These are phyloP conservation scores for Fonsecaea pugnacius DNA, from an alignment of 2,329 filamentous ascomycete genomes.

Conservation along the genomic window DNA sequence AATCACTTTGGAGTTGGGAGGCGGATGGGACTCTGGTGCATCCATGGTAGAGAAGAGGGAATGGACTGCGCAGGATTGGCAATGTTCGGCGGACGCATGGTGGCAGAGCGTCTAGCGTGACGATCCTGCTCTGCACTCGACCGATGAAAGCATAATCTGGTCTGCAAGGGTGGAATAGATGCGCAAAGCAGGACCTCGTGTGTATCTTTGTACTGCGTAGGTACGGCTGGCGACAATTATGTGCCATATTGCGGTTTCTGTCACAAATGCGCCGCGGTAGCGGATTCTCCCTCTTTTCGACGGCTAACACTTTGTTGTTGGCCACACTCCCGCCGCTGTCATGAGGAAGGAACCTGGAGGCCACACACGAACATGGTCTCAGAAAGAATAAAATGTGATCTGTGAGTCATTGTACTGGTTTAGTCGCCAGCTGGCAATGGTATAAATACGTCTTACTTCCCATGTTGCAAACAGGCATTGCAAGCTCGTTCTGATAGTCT, in stretches of 20 bases:
- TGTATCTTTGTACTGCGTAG: background rate
- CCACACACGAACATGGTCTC: background rate
- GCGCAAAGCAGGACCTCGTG: background rate
- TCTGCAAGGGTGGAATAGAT: background rate
- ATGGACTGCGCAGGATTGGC: slow-evolving; percentile 14
- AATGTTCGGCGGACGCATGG: slow-evolving; percentile 27
- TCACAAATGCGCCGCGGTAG: slow-evolving; percentile 1
- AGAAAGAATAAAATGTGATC: background rate
- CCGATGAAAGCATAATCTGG: slow-evolving; percentile 20
- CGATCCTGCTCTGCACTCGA: background rate
- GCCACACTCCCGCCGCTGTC: background rate
- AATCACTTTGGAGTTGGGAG: slow-evolving; percentile 63
- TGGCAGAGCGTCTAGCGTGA: slow-evolving; percentile 20
- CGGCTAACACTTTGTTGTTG: background rate
- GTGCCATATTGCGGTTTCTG: slow-evolving; percentile 1
- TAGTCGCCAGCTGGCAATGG: background rate
- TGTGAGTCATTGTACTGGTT: slow-evolving; percentile 9
- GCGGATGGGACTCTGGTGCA: slow-evolving; percentile 27
- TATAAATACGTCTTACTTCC: background rate
- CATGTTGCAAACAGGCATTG: background rate
- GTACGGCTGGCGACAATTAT: background rate
- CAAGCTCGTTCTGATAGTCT: background rate
- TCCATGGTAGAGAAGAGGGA: slow-evolving; percentile 34
- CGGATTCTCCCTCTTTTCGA: background rate
- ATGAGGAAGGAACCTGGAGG: background rate